A percentile compares a stretch with the other conserved stretches of the same genome.
Conservation (phyloP, 202 grass and related monocot genomes). For the Carex sylvatica region DNA sequence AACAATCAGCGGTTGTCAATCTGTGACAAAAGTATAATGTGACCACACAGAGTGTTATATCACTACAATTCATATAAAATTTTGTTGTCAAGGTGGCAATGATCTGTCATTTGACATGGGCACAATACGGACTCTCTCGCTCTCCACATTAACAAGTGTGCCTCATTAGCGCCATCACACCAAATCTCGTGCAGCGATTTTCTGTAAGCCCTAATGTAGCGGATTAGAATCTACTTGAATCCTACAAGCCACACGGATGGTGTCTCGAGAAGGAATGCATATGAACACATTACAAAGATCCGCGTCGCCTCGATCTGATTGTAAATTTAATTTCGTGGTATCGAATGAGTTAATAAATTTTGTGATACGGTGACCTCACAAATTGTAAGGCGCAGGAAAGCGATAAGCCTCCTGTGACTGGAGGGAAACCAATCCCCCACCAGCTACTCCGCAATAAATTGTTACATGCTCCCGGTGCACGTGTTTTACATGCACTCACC, state of each 20-base stretch:
- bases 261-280: neutral
- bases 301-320: neutral
- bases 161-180: neutral
- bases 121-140: neutral
- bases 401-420: conserved; percentile 32
- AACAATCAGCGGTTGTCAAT: neutral
- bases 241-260: neutral
- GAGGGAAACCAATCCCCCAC: neutral
- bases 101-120: neutral
- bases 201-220: neutral
- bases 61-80: neutral
- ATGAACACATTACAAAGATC: neutral
- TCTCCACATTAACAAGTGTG: neutral
- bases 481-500: neutral
- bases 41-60: neutral
- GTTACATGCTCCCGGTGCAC: neutral
- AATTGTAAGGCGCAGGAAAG: conserved; percentile 28
- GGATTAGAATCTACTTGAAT: neutral
- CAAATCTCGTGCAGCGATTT: neutral
- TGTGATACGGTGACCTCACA: neutral
- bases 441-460: neutral
- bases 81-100: neutral
- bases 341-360: neutral
- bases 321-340: conserved; percentile 11
- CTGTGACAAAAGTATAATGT: neutral